Evolutionary conservation across 768 basidiomycete genomes (phyloP), one percentile per base, ranked within the genome.

Genomic region (Rhizopogon vulgaris): DNA sequence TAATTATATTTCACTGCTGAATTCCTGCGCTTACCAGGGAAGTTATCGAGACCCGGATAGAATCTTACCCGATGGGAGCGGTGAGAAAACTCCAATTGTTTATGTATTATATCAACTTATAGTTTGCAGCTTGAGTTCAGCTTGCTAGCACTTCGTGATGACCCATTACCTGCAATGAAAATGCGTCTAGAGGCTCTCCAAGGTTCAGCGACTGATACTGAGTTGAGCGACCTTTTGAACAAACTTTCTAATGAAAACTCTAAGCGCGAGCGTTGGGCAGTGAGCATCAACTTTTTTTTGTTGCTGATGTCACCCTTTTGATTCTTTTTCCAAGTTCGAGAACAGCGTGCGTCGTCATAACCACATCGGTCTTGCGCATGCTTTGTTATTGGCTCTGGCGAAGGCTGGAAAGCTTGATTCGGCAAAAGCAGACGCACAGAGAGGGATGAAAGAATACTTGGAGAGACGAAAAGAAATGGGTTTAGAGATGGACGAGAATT

Each of bases 261-360:
- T 12, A 90, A 90, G 70, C 79, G 90, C 34, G 79, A 87, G 59
- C 77, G 83, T 39, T 93, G 90, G 90, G 83, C 83, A 47, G 90
- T 92, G 64, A 71, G 88, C 79, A 53, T 48, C 9, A 3, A 17
- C 48, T 46, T 34, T 6, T n/a, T 42, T 22, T 39, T 55, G 7
- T 18, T 34, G 25, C 22, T 17, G 14, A n/a, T 52, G 41, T 48
- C 38, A 48, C 27, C 52, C 52, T 25, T 32, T 49, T 50, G 32
- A n/a, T 55, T 47, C 57, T 48, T 42, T 24, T 45, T 56, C 51
- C 14, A 59, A 92, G 88, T 90, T 93, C 56, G 90, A 94, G 70
- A 94, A 94, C 70, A 84, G 86, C 56, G 74, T 93, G 37, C 82
- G 92, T 38, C 76, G 84, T 59, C 92, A 94, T 62, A 95, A 94